phyloP scores from a whole-genome alignment of 2,329 filamentous ascomycete genomes.

The Aspergillus thermomutatus region DNA sequence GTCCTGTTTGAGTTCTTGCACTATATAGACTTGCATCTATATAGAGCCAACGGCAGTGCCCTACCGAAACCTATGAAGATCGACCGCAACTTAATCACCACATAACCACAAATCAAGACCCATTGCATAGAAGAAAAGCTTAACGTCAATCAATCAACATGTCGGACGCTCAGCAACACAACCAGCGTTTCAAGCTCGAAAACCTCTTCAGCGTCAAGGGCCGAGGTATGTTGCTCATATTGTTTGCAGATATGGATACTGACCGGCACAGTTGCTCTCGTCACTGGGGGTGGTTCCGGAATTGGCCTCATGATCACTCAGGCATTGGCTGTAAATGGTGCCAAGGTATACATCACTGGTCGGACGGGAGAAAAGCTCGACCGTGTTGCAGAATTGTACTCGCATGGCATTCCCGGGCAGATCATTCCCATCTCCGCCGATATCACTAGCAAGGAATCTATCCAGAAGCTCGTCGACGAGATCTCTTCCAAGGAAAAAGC shows the following conservation, averaged over 20 bases:
- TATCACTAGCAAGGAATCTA: conserved; percentile 61
- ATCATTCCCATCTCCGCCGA: conserved; percentile 62
- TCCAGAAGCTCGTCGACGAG: conserved; percentile 55
- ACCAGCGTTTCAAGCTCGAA: conserved; percentile 45
- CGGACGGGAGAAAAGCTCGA: conserved; percentile 44
- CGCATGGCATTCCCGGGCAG: conserved; percentile 48
- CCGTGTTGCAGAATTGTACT: conserved; percentile 38
- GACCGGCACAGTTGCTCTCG: conserved; percentile 46
- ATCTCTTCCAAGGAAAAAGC: conserved; percentile 60
- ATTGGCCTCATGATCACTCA: conserved; percentile 64
- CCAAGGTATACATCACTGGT: conserved; percentile 60
- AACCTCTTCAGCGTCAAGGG: conserved; percentile 55
- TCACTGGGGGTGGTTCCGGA: conserved; percentile 61
- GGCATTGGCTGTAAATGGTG: conserved; percentile 57
- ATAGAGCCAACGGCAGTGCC: not conserved
- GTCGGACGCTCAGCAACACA: conserved; percentile 32
- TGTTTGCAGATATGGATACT: not conserved
- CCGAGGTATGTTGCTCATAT: conserved; percentile 30
- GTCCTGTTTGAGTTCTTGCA: not conserved
- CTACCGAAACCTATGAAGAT: not conserved
- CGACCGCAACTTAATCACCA: too few species aligned
- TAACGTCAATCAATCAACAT: not conserved
- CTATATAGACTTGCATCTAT: not conserved
- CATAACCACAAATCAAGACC: not conserved
- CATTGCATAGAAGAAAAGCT: not conserved